These are phyloP conservation scores for Pelargonium fulgidum DNA, from an alignment of 441 rosid species.

Conservation along the genomic window DNA sequence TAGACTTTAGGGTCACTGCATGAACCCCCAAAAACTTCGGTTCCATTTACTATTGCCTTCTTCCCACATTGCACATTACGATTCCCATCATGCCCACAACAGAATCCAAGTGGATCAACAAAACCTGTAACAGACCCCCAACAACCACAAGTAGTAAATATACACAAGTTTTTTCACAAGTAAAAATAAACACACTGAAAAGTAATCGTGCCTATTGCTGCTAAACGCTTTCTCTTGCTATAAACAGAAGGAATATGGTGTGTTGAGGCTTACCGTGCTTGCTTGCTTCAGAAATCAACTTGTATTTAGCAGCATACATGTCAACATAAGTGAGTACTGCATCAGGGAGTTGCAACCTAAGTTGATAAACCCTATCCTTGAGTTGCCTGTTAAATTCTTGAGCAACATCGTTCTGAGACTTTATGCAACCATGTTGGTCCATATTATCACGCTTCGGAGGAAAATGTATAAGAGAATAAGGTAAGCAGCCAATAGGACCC, in stretches of 20 bases:
- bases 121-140: background rate
- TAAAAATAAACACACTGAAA: no score
- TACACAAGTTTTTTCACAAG: no score
- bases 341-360: constrained; percentile 25
- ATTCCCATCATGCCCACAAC: constrained; percentile 14
- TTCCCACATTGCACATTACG: constrained; percentile 21
- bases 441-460: constrained; percentile 23
- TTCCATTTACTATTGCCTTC: constrained; percentile 17
- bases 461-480: constrained; percentile 11
- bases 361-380: constrained; percentile 24
- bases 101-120: constrained; percentile 12
- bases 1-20: constrained; percentile 10
- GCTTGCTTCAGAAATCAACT: constrained; percentile 33
- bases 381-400: constrained; percentile 42
- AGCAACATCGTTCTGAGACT: constrained; percentile 35
- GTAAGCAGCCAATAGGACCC: constrained; percentile 51
- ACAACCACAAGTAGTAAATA: no score
- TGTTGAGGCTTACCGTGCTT: constrained; percentile 23
- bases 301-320: constrained; percentile 38
- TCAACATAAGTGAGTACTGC: constrained; percentile 31
- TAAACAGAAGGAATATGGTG: background rate
- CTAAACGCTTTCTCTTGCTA: no score
- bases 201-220: no score
- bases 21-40: constrained; percentile 12
- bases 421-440: constrained; percentile 35